Evolutionary conservation across 1,284 basidiomycete genomes (phyloP).

Genomic region (Pisolithus thermaeus): DNA sequence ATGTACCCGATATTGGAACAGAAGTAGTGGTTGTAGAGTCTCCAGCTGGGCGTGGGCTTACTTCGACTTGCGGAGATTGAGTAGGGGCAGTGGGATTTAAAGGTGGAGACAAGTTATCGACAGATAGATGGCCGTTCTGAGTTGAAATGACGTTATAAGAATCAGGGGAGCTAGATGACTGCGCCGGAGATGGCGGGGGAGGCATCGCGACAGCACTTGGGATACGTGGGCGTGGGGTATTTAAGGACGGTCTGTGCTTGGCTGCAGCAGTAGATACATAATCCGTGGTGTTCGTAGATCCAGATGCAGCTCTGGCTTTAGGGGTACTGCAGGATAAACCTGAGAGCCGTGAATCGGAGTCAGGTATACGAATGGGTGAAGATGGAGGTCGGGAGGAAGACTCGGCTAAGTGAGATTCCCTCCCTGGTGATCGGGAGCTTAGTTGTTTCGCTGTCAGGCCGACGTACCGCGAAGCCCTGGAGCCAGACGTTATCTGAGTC

Average conservation of each 20-base stretch:
- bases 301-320: constrained; percentile 39
- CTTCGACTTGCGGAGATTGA: constrained; percentile 46
- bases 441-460: constrained; percentile 81
- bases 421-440: constrained; percentile 35
- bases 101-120: constrained; percentile 18
- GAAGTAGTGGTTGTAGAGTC: constrained; percentile 12
- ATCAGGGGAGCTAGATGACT: constrained; percentile 24
- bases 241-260: constrained; percentile 43
- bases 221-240: constrained; percentile 55
- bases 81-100: constrained; percentile 37
- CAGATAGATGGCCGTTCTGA: constrained; percentile 13
- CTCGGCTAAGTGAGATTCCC: constrained; percentile 15
- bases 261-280: constrained; percentile 34
- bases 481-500: constrained; percentile 65
- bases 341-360: constrained; percentile 17
- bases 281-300: constrained; percentile 33
- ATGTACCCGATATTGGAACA: constrained; percentile 12
- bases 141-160: constrained; percentile 25
- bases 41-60: constrained; percentile 37
- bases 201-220: constrained; percentile 77
- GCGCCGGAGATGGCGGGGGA: constrained; percentile 58
- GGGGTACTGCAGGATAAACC: constrained; percentile 62
- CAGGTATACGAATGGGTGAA: constrained; percentile 25
- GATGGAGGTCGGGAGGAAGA: constrained; percentile 19
- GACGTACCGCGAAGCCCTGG: constrained; percentile 77